These are phyloP conservation scores for Tuctoria greenei DNA, from an alignment of 176 grass and related monocot genomes.

Conservation along the genomic window DNA sequence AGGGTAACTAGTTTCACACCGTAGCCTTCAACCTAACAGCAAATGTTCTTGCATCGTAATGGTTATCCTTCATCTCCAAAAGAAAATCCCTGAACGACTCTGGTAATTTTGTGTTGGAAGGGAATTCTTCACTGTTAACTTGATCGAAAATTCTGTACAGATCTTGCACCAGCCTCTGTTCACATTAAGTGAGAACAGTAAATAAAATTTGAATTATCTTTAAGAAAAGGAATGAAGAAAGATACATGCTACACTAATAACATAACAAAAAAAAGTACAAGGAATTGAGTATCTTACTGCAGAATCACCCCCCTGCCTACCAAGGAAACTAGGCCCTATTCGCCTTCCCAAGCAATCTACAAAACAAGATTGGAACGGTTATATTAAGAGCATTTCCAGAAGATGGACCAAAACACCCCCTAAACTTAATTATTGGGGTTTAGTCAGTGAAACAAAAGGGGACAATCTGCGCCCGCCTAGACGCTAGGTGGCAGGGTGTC, in stretches of 20 bases:
- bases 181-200: constrained; percentile 31
- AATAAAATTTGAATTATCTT: constrained; percentile 29
- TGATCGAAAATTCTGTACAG: constrained; percentile 77
- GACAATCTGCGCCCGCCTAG: too few species aligned
- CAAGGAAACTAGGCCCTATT: constrained; percentile 88
- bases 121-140: constrained; percentile 69
- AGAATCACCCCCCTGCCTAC: constrained; percentile 70
- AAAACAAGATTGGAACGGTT: constrained; percentile 31
- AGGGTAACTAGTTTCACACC: constrained; percentile 52
- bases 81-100: constrained; percentile 92
- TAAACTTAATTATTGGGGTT: too few species aligned
- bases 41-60: constrained; percentile 79
- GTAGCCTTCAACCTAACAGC: constrained; percentile 71
- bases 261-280: constrained; percentile 17
- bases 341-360: constrained; percentile 89
- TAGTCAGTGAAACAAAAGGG: too few species aligned
- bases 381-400: background rate
- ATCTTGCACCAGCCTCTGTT: constrained; percentile 81
- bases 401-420: too few species aligned
- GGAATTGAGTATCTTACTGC: constrained; percentile 42
- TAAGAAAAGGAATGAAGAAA: constrained; percentile 23
- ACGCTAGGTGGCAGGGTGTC: too few species aligned
- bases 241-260: constrained; percentile 11
- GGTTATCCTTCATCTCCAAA: constrained; percentile 74
- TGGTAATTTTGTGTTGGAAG: constrained; percentile 52